These are phyloP conservation scores for Lophiotrema nucula DNA, from an alignment of 495 filamentous ascomycete species.

Conservation along the genomic window DNA sequence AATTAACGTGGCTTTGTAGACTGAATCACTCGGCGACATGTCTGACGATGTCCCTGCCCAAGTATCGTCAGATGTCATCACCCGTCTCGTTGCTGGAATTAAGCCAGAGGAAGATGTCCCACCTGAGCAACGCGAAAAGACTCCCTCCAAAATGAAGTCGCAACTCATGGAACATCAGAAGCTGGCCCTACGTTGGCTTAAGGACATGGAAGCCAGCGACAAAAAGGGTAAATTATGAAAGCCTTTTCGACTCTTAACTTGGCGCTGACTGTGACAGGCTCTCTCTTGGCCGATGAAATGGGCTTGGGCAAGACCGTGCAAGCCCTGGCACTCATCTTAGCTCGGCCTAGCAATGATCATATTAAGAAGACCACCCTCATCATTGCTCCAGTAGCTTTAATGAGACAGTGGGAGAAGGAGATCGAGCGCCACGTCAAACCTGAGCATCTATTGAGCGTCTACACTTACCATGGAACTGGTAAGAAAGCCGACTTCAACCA, in stretches of 20 bases:
- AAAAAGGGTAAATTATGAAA: no score
- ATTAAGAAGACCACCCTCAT: slow-evolving; percentile 79
- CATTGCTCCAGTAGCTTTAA: slow-evolving; percentile 78
- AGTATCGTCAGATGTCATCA: slow-evolving; percentile 34
- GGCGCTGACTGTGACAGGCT: no score
- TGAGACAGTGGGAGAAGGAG: slow-evolving; percentile 89
- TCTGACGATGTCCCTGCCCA: neutral
- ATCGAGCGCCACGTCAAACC: slow-evolving; percentile 68
- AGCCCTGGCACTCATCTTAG: slow-evolving; percentile 77
- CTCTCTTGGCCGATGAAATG: slow-evolving; percentile 80
- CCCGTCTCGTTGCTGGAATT: slow-evolving; percentile 41
- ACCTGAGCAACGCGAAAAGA: slow-evolving; percentile 43
- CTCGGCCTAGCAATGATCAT: slow-evolving; percentile 62
- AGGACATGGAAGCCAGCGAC: slow-evolving; percentile 70
- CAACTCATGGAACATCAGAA: slow-evolving; percentile 80
- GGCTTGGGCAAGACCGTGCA: slow-evolving; percentile 95
- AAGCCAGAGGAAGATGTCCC: slow-evolving; percentile 42
- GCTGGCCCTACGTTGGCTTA: slow-evolving; percentile 79
- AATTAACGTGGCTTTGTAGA: no score
- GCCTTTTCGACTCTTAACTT: no score
- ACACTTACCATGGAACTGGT: slow-evolving; percentile 67
- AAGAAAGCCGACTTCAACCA: slow-evolving; percentile 58
- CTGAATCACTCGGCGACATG: slow-evolving; percentile 7
- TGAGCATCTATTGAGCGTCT: slow-evolving; percentile 61
- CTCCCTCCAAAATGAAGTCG: slow-evolving; percentile 68